Base-by-base conservation (phyloP, 2,329 filamentous ascomycete species). In the Diplodia intermedia region DNA sequence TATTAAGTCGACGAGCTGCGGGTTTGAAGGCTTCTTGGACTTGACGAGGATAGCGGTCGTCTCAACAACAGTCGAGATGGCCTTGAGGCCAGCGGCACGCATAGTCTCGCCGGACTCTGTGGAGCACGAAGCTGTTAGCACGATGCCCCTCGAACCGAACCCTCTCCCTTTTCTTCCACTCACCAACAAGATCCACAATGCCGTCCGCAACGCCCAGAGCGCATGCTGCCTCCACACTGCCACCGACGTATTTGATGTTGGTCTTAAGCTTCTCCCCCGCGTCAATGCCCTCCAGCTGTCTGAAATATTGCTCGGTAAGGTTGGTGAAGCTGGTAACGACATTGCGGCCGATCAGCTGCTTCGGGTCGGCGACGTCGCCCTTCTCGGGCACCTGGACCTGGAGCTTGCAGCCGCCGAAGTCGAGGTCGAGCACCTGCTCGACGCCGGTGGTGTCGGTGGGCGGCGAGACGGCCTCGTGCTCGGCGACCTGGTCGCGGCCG, bases 41-140 rank as follows among this genome's bases (percentile, higher is more conserved):
- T 94, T 94, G 84, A 99, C 94, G 69, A 99, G 86, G 57, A 97
- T 90, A 38, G 95, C 94, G 20, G 90, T 92, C 67, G 91, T 94
- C 68, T 93, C 89, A 63, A 97, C 86, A 31, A 99, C 93, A 2
- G 95, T 99, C 74, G 95, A 93, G 74, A 98, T 97, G 68, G 94
- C 90, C 82, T 93, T 94, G 62, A 99, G 86, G 29, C 95, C 95
- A 53, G 94, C 94, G 23, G 94, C 95, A 76, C 92, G 91, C 95
- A 99, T 99, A 0, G 95, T 99, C 81, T 98, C 94, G 68, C 95
- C 95, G 23, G 95, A 98, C 84, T 99, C 94, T 95, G 73, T 23
- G 11, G 12, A 31, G 14, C n/a, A n/a, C 47, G 15, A 36, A 20
- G 4, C 20, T 2, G 56, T 69, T 23, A 71, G 57, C 36, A 38